Base-by-base conservation (phyloP, 2,329 filamentous ascomycete species). In the Mycocentrospora acerina region DNA sequence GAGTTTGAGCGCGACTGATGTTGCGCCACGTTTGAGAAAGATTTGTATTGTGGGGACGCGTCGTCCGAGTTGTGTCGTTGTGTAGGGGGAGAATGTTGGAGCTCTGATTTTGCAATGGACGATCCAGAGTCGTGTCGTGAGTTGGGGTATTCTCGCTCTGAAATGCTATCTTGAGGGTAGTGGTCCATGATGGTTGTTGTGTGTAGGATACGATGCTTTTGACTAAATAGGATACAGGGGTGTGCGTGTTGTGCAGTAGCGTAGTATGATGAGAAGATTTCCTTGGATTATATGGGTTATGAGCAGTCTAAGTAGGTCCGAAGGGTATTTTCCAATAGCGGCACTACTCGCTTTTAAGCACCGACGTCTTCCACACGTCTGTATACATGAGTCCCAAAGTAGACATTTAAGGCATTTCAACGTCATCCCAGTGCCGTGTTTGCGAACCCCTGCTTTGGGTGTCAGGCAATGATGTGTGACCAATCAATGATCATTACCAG, bases 111-210 rank as follows among this genome's bases (percentile, higher is more conserved):
- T 31, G 27, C 18, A 30, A 50, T 14, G 5, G 49, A 54, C 1
- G 51, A 48, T 26, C 31, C 44, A n/a, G 53, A 57, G 19, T 53
- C 47, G 29, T 46, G 49, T 26, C 49, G 51, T 11, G 48, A 54
- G 3, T 46, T 42, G 12, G 48, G 35, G 14, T 42, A 44, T 26
- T 53, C 50, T 29, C 48, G 50, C 31, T 54, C 52, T 29, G 48
- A 40, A 30, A 53, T 44, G 10, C 44, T 57, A 40, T 54, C 33
- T 48, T 52, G 32, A 19, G 51, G 55, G 38, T 59, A 57, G 33
- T 50, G 48, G 27, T 57, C 53, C 53, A 57, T 59, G 22, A 38
- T 41, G 42, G 35, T 9, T 37, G 27, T 41, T 37, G 15, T 30
- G 16, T 38, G 37, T 37, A 36, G 36, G 36, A 36, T 33, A 26